These are phyloP conservation scores for Wilcoxina mikolae DNA, from an alignment of 495 filamentous ascomycete species.

Conservation along the genomic window DNA sequence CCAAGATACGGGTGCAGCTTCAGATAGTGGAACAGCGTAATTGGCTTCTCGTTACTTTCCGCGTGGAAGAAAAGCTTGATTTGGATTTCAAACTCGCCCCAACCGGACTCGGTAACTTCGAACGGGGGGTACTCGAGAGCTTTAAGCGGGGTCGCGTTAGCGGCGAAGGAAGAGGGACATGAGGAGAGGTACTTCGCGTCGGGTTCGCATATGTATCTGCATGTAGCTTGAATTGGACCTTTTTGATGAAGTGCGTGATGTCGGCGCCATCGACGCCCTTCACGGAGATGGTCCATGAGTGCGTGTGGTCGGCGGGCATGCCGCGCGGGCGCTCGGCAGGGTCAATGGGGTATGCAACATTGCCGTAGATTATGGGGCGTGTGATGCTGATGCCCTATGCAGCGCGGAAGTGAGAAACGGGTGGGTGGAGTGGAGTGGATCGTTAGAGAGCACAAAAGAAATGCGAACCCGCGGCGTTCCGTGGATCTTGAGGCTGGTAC, in stretches of 20 bases:
- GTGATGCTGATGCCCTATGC: constrained; percentile 23
- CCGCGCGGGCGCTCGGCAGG: constrained; percentile 24
- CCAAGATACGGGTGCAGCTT: constrained; percentile 85
- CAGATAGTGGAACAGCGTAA: constrained; percentile 78
- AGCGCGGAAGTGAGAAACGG: constrained; percentile 1
- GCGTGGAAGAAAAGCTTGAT: constrained; percentile 82
- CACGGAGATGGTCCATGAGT: constrained; percentile 88
- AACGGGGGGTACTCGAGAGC: constrained; percentile 64
- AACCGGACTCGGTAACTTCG: constrained; percentile 78
- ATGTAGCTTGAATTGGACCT: constrained; percentile 94
- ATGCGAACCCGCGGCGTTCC: constrained; percentile 26
- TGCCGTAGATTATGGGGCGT: constrained; percentile 28
- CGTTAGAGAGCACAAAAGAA: constrained; percentile 22
- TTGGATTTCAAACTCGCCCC: constrained; percentile 94
- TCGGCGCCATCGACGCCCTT: constrained; percentile 70
- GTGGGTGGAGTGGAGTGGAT: too few species aligned
- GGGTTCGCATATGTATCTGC: constrained; percentile 75
- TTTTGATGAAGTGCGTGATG: constrained; percentile 88
- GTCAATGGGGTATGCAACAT: constrained; percentile 22
- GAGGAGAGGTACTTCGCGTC: constrained; percentile 45
- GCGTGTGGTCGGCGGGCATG: constrained; percentile 75
- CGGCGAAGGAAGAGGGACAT: not conserved
- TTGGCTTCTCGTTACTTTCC: constrained; percentile 74
- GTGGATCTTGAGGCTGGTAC: constrained; percentile 26
- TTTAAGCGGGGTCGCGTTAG: too few species aligned